phyloP scores from a whole-genome alignment of 176 grass and related monocot species.

The Carex myosuroides region DNA sequence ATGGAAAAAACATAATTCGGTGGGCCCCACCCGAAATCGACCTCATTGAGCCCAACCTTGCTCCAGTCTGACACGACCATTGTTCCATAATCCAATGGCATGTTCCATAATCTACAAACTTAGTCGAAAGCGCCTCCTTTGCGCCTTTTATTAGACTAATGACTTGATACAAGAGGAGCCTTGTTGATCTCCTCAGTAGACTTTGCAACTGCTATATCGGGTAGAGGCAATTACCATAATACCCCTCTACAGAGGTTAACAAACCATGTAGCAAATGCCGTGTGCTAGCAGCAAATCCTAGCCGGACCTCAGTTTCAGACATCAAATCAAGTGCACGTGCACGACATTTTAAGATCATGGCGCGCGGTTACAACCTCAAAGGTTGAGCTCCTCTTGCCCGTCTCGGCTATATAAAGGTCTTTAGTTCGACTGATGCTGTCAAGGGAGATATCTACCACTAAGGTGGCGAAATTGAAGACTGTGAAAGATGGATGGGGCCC shows the following conservation, averaged over 20 bases:
- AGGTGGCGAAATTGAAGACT: constrained; percentile 41
- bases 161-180: constrained; percentile 20
- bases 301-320: constrained; percentile 24
- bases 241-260: constrained; percentile 45
- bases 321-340: constrained; percentile 36
- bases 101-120: constrained; percentile 45
- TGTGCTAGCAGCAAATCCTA: constrained; percentile 43
- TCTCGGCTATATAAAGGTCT: constrained; percentile 32
- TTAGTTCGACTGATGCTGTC: constrained; percentile 47
- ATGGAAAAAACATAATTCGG: constrained; percentile 44
- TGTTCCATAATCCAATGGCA: constrained; percentile 55
- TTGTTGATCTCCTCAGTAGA: constrained; percentile 34
- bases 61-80: constrained; percentile 69
- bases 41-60: constrained; percentile 58
- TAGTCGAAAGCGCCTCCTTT: constrained; percentile 30
- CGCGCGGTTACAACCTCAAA: constrained; percentile 69
- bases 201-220: constrained; percentile 31
- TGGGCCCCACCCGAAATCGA: constrained; percentile 54
- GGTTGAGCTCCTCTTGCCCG: constrained; percentile 50
- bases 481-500: constrained; percentile 31
- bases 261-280: constrained; percentile 50
- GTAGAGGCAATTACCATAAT: constrained; percentile 71
- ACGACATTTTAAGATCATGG: constrained; percentile 53
- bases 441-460: constrained; percentile 44
- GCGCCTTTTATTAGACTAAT: constrained; percentile 42